Base-by-base conservation (phyloP, 176 grass and related monocot genomes). In the Musa schizocarpa region DNA sequence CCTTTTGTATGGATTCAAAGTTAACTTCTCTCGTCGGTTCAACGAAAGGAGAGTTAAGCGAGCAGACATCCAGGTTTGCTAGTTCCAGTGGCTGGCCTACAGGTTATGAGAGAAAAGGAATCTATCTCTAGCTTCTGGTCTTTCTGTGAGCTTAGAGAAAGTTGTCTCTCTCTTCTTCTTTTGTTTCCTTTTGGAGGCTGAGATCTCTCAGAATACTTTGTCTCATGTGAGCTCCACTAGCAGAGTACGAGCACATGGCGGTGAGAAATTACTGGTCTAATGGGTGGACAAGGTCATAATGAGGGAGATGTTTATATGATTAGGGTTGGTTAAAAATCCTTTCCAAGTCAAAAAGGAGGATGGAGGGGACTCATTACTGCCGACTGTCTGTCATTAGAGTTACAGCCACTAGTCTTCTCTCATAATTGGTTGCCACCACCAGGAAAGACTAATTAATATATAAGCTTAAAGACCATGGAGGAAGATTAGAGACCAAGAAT, bases 201-300 rank as follows among this genome's bases (percentile, higher is more conserved):
- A 48, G 62, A 74, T 67, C 54, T 25, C 16, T 69, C 78, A 79
- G 34, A 68, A 57, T 43, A 72, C 13, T 71, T 77, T 86, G 76
- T 85, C 68, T 81, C 83, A 83, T 80, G 79, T 86, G 80, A 85
- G 59, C 73, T 74, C 80, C 83, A 86, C 73, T 65, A 66, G 16
- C 52, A 72, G 51, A 81, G 49, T 55, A 27, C 26, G 74, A 78
- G 82, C 57, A 79, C 71, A 88, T 82, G 82, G 50, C 56, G 73
- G 65, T 82, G 62, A 84, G 51, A 68, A 73, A 75, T 9, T 63
- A 1, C 13, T 24, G 71, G 13, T 26, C 21, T 50, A 53, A 51
- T 65, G 11, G 65, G 75, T 21, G 25, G 75, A 66, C 16, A 72
- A 29, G 62, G 78, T 65, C 17, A 75, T 20, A 62, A 64, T 21